Base-by-base conservation (phyloP, 768 basidiomycete genomes). In the Lentinula lateritia region DNA sequence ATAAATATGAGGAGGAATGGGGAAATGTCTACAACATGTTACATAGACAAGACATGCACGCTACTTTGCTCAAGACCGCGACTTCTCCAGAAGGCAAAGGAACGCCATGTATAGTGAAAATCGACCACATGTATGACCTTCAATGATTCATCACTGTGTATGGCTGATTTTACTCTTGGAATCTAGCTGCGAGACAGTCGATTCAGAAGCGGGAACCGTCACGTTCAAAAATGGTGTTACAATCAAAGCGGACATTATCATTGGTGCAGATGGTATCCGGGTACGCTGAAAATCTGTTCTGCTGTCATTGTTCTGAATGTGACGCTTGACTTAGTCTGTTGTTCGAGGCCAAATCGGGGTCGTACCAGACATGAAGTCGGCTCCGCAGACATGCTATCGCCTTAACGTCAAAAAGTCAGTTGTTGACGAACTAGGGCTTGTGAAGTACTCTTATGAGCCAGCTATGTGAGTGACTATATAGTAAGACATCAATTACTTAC, bases 11-110 rank as follows among this genome's bases (percentile, higher is more conserved):
- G 56, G 58, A 69, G 59, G 68, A 72, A 45, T 61, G 60, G 60
- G 60, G 60, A 9, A 61, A 61, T n/a, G 60, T 61, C 8, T 61
- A 61, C 20, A 61, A 69, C 58, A 73, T 73, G 72, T 66, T 73
- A 54, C 71, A 73, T 58, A 66, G 72, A n/a, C 69, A 69, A 61
- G 72, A 72, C 35, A 74, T 72, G 72, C 71, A 73, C 55, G 67
- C 66, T 38, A 70, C 66, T 20, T 68, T 73, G 10, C 67, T 73
- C 50, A 62, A 67, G 28, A 62, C 71, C 6, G 71, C 71, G 9
- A 71, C 67, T 7, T 61, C 69, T 6, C 32, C 58, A 5, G 67
- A 70, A 57, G 72, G 70, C 18, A 61, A 64, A 42, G 72, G 72
- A 34, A 63, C 63, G 6, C 70, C 72, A 18, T 70, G 69, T 60